A percentile compares a stretch with the other conserved stretches of the same genome.
Evolutionary conservation across 768 basidiomycete genomes (phyloP).

Genomic region (Termitomyces sp.): DNA sequence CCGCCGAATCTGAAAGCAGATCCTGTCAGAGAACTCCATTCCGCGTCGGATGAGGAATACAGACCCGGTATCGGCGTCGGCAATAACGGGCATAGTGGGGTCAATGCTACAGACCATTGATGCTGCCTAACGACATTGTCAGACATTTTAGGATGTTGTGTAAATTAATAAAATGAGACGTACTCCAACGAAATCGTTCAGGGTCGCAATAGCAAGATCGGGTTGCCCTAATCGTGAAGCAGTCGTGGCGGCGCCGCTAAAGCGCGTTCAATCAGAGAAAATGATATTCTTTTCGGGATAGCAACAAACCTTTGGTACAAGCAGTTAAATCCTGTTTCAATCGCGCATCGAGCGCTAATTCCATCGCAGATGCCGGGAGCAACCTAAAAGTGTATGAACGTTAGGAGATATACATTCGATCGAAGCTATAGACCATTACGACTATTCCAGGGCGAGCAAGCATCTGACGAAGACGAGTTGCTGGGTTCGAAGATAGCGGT

Average conservation of each 20-base stretch:
- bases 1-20: slow-evolving; percentile 52
- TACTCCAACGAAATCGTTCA: slow-evolving; percentile 73
- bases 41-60: slow-evolving; percentile 6
- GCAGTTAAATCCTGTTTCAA: slow-evolving; percentile 77
- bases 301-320: slow-evolving; percentile 62
- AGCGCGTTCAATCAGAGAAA: neutral
- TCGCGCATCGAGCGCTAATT: slow-evolving; percentile 74
- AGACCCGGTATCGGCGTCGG: slow-evolving; percentile 78
- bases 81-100: slow-evolving; percentile 68
- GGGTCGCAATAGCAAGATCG: slow-evolving; percentile 74
- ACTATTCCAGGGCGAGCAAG: slow-evolving; percentile 72
- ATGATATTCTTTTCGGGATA: neutral
- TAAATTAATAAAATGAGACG: neutral
- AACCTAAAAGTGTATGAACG: slow-evolving; percentile 33
- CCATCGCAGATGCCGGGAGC: slow-evolving; percentile 81
- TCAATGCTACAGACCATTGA: slow-evolving; percentile 67
- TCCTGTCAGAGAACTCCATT: neutral
- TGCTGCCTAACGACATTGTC: slow-evolving; percentile 38
- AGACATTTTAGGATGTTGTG: neutral
- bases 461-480: slow-evolving; percentile 70
- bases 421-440: slow-evolving; percentile 38
- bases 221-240: slow-evolving; percentile 76
- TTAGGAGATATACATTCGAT: neutral
- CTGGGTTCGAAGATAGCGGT: slow-evolving; percentile 62
- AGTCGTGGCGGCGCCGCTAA: slow-evolving; percentile 73